Evolutionary conservation across 1,284 basidiomycete species (phyloP), one percentile per base, ranked within the genome.

Genomic region (Phellinidium pouzarii): DNA sequence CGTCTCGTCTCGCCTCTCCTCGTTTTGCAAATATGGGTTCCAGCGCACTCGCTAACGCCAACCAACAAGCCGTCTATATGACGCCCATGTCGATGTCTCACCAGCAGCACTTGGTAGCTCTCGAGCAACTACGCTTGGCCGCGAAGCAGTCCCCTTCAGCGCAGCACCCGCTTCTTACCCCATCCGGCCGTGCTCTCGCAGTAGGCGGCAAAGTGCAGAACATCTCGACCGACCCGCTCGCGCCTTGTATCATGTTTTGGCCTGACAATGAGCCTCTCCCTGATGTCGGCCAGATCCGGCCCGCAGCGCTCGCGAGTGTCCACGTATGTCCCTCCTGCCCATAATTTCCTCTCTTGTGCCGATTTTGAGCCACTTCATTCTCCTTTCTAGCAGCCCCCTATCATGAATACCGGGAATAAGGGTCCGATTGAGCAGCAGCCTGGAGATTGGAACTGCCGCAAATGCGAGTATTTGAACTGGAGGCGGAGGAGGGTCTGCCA

Each of bases 361-460:
- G 11, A 23, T 9, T 25, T 44, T 14, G 11, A 22, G 5, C 17
- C 22, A n/a, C 25, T 40, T 31, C 43, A 19, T 4, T 36, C 23
- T 36, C 34, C 42, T 5, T 23, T 25, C 27, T 54, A 85, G 79
- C 86, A 84, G 58, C 87, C 87, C 14, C 88, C 87, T 44, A 91
- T 93, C 64, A 73, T 93, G 60, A 93, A 93, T 64, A 93, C 90
- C 0, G 90, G 90, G 7, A 93, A 92, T 66, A 78, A 84, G 53
- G 90, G 90, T 23, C 91, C 91, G 3, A 92, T 92, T 51, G 76
- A 77, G 60, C 75, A 87, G 70, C 90, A 93, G 74, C 87, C 90
- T 2, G 91, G 91, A n/a, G 90, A 93, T 69, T 93, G 91, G 90
- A 75, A 89, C 54, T 93, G 91, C 68, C 73, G 76, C 54, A 86